Evolutionary conservation across 1,139 yeast genomes (phyloP).

Genomic region (Wickerhamomyces sp.): DNA sequence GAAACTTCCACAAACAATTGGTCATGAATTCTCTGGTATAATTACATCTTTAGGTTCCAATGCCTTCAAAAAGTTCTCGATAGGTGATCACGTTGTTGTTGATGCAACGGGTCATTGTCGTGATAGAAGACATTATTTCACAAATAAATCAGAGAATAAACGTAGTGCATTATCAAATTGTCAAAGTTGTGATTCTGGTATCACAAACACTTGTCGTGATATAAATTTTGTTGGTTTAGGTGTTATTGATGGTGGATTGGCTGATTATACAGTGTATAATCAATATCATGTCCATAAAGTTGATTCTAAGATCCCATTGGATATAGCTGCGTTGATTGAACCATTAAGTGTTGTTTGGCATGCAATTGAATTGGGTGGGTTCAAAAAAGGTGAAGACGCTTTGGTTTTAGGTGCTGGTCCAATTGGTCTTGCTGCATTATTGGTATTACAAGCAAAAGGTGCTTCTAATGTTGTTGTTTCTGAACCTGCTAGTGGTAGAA

Average conservation of each 20-base stretch:
- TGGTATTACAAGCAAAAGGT: slow-evolving; percentile 52
- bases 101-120: slow-evolving; percentile 53
- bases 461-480: slow-evolving; percentile 51
- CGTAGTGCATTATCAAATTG: slow-evolving; percentile 28
- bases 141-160: slow-evolving; percentile 17
- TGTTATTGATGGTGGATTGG: slow-evolving; percentile 45
- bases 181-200: slow-evolving; percentile 41
- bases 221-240: slow-evolving; percentile 43
- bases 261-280: slow-evolving; percentile 45
- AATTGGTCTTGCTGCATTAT: slow-evolving; percentile 52
- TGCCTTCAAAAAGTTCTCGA: slow-evolving; percentile 24
- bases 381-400: slow-evolving; percentile 43
- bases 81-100: slow-evolving; percentile 44
- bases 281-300: slow-evolving; percentile 42
- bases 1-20: slow-evolving; percentile 41
- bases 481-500: slow-evolving; percentile 54
- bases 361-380: slow-evolving; percentile 42
- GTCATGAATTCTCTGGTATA: slow-evolving; percentile 55
- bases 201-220: slow-evolving; percentile 42
- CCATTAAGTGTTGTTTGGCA: slow-evolving; percentile 59
- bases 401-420: slow-evolving; percentile 60
- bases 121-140: slow-evolving; percentile 32
- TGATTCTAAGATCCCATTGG: slow-evolving; percentile 43
- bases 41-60: slow-evolving; percentile 35
- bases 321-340: slow-evolving; percentile 51